A percentile compares a stretch with the other conserved stretches of the same genome.
Evolutionary conservation across 2,329 filamentous ascomycete genomes (phyloP).

Genomic region (Laburnicola sp.): DNA sequence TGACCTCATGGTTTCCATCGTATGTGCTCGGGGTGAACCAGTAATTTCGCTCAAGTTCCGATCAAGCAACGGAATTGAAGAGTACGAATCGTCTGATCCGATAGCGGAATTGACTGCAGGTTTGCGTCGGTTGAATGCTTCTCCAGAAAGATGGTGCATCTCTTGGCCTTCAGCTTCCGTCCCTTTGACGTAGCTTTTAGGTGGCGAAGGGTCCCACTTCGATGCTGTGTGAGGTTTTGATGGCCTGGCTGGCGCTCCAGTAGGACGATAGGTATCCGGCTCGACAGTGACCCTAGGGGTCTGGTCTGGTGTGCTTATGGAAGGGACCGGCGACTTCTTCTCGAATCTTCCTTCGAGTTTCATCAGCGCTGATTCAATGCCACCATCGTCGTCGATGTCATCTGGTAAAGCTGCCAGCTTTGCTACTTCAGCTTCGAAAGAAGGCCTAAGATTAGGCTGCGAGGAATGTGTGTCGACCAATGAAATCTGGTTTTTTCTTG

Average conservation of each 20-base stretch:
- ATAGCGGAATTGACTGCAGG: conserved; percentile 47
- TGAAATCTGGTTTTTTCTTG: conserved; percentile 41
- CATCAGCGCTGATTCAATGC: conserved; percentile 86
- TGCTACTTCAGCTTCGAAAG: conserved; percentile 86
- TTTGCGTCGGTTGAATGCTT: conserved; percentile 33
- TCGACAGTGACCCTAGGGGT: conserved; percentile 24
- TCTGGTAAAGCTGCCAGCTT: conserved; percentile 87
- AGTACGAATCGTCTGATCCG: conserved; percentile 73
- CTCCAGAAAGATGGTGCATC: conserved; percentile 38
- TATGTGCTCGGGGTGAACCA: conserved; percentile 21
- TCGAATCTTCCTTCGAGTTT: conserved; percentile 89
- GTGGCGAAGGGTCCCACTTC: conserved; percentile 20
- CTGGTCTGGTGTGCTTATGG: conserved; percentile 13
- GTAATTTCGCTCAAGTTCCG: conserved; percentile 54
- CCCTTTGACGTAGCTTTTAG: conserved; percentile 16
- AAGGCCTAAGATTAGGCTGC: conserved; percentile 61
- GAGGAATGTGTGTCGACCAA: conserved; percentile 58
- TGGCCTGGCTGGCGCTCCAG: conserved; percentile 20
- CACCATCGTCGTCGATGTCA: conserved; percentile 74
- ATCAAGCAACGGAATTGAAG: conserved; percentile 75
- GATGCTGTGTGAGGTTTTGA: conserved; percentile 23
- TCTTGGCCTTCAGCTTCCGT: conserved; percentile 34
- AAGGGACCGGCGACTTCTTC: conserved; percentile 45
- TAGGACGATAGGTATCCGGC: conserved; percentile 29
- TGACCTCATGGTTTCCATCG: conserved; percentile 53